Evolutionary conservation across 257 asterid genomes (phyloP).

Genomic region (Solanum pinnatisectum): DNA sequence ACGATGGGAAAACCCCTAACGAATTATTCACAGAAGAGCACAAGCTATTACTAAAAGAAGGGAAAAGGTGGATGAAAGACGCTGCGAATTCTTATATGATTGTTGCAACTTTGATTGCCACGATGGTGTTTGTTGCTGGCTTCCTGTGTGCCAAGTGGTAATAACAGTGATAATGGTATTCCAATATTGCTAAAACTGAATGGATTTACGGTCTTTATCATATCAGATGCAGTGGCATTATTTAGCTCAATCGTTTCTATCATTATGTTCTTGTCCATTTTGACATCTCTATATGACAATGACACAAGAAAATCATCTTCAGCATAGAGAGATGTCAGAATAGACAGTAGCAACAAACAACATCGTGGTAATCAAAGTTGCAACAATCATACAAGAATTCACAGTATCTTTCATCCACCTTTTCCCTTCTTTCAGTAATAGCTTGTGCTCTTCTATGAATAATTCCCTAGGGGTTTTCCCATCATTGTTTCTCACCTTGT

Average conservation of each 20-base stretch:
- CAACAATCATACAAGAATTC: constrained; percentile 27
- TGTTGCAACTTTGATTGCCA: constrained; percentile 22
- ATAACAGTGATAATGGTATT: background rate
- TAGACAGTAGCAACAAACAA: constrained; percentile 21
- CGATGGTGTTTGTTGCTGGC: constrained; percentile 25
- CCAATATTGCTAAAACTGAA: constrained; percentile 6
- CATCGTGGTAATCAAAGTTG: constrained; percentile 22
- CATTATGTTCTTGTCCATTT: constrained; percentile 6
- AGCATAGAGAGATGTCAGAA: background rate
- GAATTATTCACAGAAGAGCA: constrained; percentile 16
- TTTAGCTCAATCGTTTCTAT: background rate
- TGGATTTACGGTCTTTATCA: constrained; percentile 10
- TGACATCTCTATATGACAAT: background rate
- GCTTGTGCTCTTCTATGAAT: constrained; percentile 15
- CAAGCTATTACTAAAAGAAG: constrained; percentile 9
- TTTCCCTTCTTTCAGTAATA: constrained; percentile 15
- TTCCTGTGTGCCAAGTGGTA: constrained; percentile 28
- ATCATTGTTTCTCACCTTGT: background rate
- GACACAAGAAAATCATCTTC: background rate
- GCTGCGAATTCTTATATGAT: constrained; percentile 29
- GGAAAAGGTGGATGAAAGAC: constrained; percentile 27
- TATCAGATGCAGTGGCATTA: constrained; percentile 2
- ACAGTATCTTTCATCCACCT: constrained; percentile 30
- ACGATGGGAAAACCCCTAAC: background rate
- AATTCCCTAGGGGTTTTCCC: constrained; percentile 2